Percentiles rank a stretch among this genome's conserved stretches.
Evolutionary conservation across 129 eudicot species (phyloP).

Genomic region (Flaveria sonorensis): DNA sequence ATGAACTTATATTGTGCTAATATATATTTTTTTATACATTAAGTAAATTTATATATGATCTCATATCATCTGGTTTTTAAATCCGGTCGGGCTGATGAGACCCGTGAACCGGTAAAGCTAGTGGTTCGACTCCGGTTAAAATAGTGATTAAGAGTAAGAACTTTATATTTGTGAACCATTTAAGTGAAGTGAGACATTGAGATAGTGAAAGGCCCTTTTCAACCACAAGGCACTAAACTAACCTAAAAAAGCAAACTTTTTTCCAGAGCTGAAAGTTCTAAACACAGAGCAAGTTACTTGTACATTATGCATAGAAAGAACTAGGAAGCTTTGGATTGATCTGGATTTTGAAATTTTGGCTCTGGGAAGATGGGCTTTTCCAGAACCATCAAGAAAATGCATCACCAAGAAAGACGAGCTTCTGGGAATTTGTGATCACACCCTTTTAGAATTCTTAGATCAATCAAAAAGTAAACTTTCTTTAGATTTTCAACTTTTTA

Average conservation of each 20-base stretch:
- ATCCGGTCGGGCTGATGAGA: too few relatives aligned
- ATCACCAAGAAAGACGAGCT: slow-evolving; percentile 38
- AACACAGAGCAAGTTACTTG: slow-evolving; percentile 19
- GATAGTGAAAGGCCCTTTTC: slow-evolving; percentile 28
- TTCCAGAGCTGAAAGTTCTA: slow-evolving; percentile 22
- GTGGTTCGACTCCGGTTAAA: too few relatives aligned
- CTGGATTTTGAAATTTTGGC: slow-evolving; percentile 11
- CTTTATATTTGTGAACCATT: slow-evolving; percentile 8
- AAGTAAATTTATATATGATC: too few relatives aligned
- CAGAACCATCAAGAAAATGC: slow-evolving; percentile 29
- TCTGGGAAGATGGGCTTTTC: slow-evolving; percentile 25
- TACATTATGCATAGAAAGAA: slow-evolving; percentile 15
- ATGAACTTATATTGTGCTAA: too few relatives aligned
- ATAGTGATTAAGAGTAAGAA: not conserved
- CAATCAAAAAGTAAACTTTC: slow-evolving; percentile 33
- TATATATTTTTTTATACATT: too few relatives aligned
- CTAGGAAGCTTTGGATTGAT: not conserved
- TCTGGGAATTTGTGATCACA: slow-evolving; percentile 33
- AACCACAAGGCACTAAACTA: slow-evolving; percentile 27
- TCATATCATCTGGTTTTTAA: too few relatives aligned
- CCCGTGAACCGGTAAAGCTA: too few relatives aligned
- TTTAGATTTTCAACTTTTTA: slow-evolving; percentile 28
- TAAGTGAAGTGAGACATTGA: slow-evolving; percentile 20
- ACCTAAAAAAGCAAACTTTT: slow-evolving; percentile 18
- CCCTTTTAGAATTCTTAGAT: slow-evolving; percentile 24